phyloP scores from a whole-genome alignment of 2,329 filamentous ascomycete genomes.

The Apiospora marii region DNA sequence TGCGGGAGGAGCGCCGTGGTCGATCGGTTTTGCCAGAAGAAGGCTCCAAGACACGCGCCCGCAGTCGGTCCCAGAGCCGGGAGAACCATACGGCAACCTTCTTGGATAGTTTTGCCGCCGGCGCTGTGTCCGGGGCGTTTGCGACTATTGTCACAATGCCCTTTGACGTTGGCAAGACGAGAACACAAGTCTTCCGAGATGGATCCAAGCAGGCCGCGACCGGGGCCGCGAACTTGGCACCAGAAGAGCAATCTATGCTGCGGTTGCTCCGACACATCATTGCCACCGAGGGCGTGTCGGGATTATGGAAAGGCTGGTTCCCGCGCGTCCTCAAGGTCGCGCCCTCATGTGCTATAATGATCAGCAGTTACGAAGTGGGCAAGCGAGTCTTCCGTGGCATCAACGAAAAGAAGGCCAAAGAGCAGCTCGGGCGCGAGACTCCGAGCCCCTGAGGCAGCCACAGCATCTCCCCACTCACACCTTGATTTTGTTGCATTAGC shows the following conservation, averaged over 20 bases:
- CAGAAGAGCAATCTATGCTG: constrained; percentile 81
- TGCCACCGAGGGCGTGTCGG: constrained; percentile 78
- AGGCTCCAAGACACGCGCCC: constrained; percentile 48
- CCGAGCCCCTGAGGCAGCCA: constrained; percentile 26
- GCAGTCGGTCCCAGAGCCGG: constrained; percentile 66
- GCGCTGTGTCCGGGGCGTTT: constrained; percentile 81
- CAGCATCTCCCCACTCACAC: constrained; percentile 24
- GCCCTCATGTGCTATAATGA: constrained; percentile 98
- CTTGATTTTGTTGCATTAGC: constrained; percentile 39
- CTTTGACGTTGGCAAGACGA: constrained; percentile 97
- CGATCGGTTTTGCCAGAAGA: constrained; percentile 47
- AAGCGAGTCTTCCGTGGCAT: constrained; percentile 84
- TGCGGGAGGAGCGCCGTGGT: constrained; percentile 63
- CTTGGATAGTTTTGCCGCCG: constrained; percentile 87
- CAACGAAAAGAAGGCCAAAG: constrained; percentile 62
- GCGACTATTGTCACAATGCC: constrained; percentile 91
- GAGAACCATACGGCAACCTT: constrained; percentile 82
- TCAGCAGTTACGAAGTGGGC: constrained; percentile 95
- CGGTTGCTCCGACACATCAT: constrained; percentile 92
- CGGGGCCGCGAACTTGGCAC: constrained; percentile 47
- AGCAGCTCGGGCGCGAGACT: constrained; percentile 31
- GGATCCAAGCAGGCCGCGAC: constrained; percentile 37
- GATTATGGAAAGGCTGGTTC: constrained; percentile 91
- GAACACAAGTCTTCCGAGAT: constrained; percentile 84
- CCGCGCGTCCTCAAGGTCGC: constrained; percentile 93